phyloP scores from a whole-genome alignment of 441 rosid species.

The Bruguiera hainesii region DNA sequence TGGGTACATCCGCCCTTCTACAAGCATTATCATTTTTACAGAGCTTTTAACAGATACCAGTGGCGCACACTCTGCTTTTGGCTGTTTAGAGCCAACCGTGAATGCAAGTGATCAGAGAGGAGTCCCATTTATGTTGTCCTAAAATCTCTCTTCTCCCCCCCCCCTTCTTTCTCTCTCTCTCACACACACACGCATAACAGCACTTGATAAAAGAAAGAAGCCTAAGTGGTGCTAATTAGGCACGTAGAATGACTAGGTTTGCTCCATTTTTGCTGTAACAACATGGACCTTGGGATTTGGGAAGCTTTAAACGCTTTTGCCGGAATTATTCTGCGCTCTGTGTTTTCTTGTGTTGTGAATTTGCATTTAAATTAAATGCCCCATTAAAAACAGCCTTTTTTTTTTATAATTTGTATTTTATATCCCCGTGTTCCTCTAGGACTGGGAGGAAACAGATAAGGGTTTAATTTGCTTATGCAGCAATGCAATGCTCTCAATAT shows the following conservation, averaged over 20 bases:
- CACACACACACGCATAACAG: neutral
- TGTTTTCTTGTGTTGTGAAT: neutral
- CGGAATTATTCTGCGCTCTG: conserved; percentile 9
- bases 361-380: neutral
- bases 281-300: conserved; percentile 30
- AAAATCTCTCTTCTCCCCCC: neutral
- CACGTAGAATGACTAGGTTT: conserved; percentile 19
- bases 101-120: conserved; percentile 1
- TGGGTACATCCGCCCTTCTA: conserved; percentile 28
- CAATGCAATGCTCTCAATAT: too few relatives aligned
- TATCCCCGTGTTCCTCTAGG: too few relatives aligned
- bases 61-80: conserved; percentile 6
- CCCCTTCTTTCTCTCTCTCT: neutral
- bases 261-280: conserved; percentile 16
- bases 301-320: neutral
- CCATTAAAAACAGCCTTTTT: too few relatives aligned
- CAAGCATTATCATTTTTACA: neutral
- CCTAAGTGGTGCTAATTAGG: conserved; percentile 14
- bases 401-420: too few relatives aligned
- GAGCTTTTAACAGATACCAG: conserved; percentile 15
- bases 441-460: too few relatives aligned
- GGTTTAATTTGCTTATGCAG: too few relatives aligned
- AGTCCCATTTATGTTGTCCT: too few relatives aligned
- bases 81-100: conserved; percentile 2
- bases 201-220: conserved; percentile 18